Conservation (phyloP, 75 land plant species). For the Picea sitchensis region DNA sequence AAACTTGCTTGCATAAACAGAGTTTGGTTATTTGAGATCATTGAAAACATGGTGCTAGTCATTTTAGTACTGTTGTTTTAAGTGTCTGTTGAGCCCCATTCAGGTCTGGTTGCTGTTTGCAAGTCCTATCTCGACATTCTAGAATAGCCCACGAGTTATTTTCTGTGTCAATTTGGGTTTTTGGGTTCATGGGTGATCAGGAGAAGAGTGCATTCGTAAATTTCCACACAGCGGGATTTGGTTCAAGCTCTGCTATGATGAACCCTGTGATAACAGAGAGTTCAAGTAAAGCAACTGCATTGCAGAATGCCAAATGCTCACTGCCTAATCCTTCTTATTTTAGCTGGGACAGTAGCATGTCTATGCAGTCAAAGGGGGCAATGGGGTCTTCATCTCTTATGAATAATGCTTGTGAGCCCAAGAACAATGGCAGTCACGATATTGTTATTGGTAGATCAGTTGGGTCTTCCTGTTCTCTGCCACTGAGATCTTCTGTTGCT, state of each 20-base stretch:
- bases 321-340: conserved; percentile 3
- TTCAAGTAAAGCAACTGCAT: neutral
- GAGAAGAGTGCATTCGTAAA: conserved; percentile 7
- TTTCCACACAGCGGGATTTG: neutral
- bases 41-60: neutral
- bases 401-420: neutral
- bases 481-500: conserved; percentile 6
- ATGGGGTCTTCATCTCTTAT: neutral
- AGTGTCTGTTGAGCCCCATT: neutral
- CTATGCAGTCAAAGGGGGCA: conserved; percentile 1
- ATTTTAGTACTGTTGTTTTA: neutral
- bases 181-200: conserved; percentile 2
- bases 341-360: neutral
- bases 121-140: neutral
- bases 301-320: neutral
- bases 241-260: conserved; percentile 4
- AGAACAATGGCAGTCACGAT: neutral
- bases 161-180: neutral
- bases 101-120: neutral
- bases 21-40: conserved; percentile 4
- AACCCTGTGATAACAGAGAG: neutral
- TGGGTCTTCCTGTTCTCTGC: conserved; percentile 5
- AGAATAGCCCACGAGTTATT: neutral
- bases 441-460: conserved; percentile 4
- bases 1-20: neutral